These are phyloP conservation scores for Elsinoe perseae DNA, from an alignment of 2,329 filamentous ascomycete genomes.

Conservation along the genomic window DNA sequence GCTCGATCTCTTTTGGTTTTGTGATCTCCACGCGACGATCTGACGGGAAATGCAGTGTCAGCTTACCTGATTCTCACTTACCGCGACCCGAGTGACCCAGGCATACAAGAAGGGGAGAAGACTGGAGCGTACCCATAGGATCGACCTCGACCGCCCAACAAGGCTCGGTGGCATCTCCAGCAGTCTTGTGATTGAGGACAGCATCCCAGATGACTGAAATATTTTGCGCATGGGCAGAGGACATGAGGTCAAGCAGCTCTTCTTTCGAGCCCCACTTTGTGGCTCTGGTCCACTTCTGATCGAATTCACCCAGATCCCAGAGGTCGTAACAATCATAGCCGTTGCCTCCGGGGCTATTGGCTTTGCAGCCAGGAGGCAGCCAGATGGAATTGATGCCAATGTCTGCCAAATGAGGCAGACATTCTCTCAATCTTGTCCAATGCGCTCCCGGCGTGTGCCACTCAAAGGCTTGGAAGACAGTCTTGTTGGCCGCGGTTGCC, in stretches of 20 bases:
- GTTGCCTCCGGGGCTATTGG: slow-evolving; percentile 48
- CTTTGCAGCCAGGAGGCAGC: slow-evolving; percentile 64
- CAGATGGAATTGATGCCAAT: slow-evolving; percentile 57
- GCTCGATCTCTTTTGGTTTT: slow-evolving; percentile 55
- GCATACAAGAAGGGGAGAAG: background rate
- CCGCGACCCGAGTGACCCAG: background rate
- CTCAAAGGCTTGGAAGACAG: slow-evolving; percentile 64
- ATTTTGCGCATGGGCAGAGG: slow-evolving; percentile 44
- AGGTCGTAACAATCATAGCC: slow-evolving; percentile 57
- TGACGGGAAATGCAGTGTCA: slow-evolving; percentile 20
- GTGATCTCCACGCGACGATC: slow-evolving; percentile 51
- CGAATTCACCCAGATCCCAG: slow-evolving; percentile 52
- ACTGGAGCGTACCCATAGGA: slow-evolving; percentile 24
- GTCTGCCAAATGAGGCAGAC: slow-evolving; percentile 27
- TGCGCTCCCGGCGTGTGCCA: slow-evolving; percentile 56
- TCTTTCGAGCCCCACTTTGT: slow-evolving; percentile 64
- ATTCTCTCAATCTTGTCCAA: slow-evolving; percentile 24
- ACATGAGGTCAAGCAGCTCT: slow-evolving; percentile 48
- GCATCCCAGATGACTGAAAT: slow-evolving; percentile 60
- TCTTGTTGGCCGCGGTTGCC: slow-evolving; percentile 29
- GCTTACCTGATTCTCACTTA: slow-evolving; percentile 19
- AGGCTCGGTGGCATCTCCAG: slow-evolving; percentile 57
- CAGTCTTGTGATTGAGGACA: slow-evolving; percentile 65
- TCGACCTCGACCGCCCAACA: slow-evolving; percentile 59
- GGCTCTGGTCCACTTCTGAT: slow-evolving; percentile 53